phyloP scores from a whole-genome alignment of 2,329 filamentous ascomycete genomes.

The Immersiporthe knoxdaviesiana region DNA sequence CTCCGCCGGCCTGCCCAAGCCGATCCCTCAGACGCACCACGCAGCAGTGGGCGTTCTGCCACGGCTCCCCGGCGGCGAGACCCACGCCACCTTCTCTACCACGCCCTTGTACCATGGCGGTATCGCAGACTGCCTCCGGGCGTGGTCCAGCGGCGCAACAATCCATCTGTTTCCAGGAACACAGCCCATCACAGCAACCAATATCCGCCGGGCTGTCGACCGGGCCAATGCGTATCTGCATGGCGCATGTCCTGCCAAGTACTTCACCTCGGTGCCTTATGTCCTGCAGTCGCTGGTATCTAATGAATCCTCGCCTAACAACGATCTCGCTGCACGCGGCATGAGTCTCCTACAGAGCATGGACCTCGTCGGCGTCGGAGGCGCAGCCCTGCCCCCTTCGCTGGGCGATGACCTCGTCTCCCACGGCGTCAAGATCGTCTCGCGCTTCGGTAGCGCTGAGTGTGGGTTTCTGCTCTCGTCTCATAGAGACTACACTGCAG shows the following conservation, averaged over 20 bases:
- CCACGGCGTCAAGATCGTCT: slow-evolving; percentile 58
- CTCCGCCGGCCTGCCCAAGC: slow-evolving; percentile 64
- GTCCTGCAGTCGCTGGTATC: slow-evolving; percentile 56
- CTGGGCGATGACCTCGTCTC: slow-evolving; percentile 58
- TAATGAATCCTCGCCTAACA: slow-evolving; percentile 1
- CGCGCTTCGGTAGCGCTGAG: slow-evolving; percentile 67
- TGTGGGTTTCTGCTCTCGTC: slow-evolving; percentile 69
- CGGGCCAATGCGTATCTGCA: slow-evolving; percentile 37
- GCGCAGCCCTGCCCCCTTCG: slow-evolving; percentile 57
- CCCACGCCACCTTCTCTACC: slow-evolving; percentile 62
- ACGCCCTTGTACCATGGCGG: slow-evolving; percentile 70
- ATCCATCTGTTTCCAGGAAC: slow-evolving; percentile 67
- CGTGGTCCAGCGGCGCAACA: slow-evolving; percentile 62
- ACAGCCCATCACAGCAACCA: slow-evolving; percentile 58
- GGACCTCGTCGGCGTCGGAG: slow-evolving; percentile 66
- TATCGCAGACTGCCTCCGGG: slow-evolving; percentile 63
- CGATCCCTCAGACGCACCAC: slow-evolving; percentile 61
- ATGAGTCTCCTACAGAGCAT: slow-evolving; percentile 51
- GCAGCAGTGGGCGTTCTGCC: slow-evolving; percentile 60
- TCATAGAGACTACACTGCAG: slow-evolving; percentile 55
- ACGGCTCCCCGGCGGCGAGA: slow-evolving; percentile 41
- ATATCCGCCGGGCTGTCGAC: slow-evolving; percentile 53
- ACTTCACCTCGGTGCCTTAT: slow-evolving; percentile 66
- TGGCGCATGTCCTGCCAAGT: slow-evolving; percentile 44
- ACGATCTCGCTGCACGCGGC: slow-evolving; percentile 42